Conservation (phyloP, 768 basidiomycete species). For the Austroboletus festivus region DNA sequence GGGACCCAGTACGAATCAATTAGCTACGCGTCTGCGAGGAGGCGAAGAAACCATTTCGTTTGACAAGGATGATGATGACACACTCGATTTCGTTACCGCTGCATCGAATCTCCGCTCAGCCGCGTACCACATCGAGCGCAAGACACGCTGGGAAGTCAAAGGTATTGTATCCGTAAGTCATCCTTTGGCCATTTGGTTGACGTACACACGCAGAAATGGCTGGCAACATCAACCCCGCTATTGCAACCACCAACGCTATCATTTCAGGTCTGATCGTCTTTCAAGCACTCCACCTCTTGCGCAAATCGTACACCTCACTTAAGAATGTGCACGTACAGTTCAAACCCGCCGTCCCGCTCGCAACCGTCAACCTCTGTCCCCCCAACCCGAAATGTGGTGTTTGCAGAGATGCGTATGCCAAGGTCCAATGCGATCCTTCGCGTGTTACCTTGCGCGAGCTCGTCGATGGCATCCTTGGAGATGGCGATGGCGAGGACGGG, state of each 20-base stretch:
- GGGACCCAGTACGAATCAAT: constrained; percentile 63
- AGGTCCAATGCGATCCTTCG: constrained; percentile 69
- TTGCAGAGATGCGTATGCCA: constrained; percentile 81
- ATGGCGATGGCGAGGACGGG: constrained; percentile 33
- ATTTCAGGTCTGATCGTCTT: constrained; percentile 93
- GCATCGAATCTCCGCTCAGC: constrained; percentile 89
- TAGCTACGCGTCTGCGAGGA: constrained; percentile 63
- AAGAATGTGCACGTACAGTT: constrained; percentile 79
- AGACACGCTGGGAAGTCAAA: constrained; percentile 97
- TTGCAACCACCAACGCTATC: constrained; percentile 98
- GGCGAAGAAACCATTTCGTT: constrained; percentile 78
- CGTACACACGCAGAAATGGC: constrained; percentile 75
- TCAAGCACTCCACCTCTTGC: constrained; percentile 84
- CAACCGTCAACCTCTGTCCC: constrained; percentile 56
- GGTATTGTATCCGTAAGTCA: constrained; percentile 41
- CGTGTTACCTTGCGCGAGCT: constrained; percentile 70
- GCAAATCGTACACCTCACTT: constrained; percentile 53
- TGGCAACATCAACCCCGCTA: constrained; percentile 98
- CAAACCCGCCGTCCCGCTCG: constrained; percentile 76
- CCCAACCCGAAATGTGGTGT: constrained; percentile 82
- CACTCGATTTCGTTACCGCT: constrained; percentile 94
- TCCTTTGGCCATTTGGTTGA: background rate
- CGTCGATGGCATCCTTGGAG: constrained; percentile 63
- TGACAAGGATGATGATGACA: constrained; percentile 98
- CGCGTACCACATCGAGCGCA: constrained; percentile 84